Percentiles rank a stretch among this genome's conserved stretches.
Evolutionary conservation across 768 basidiomycete species (phyloP).

Genomic region (Plicaturopsis crispa): DNA sequence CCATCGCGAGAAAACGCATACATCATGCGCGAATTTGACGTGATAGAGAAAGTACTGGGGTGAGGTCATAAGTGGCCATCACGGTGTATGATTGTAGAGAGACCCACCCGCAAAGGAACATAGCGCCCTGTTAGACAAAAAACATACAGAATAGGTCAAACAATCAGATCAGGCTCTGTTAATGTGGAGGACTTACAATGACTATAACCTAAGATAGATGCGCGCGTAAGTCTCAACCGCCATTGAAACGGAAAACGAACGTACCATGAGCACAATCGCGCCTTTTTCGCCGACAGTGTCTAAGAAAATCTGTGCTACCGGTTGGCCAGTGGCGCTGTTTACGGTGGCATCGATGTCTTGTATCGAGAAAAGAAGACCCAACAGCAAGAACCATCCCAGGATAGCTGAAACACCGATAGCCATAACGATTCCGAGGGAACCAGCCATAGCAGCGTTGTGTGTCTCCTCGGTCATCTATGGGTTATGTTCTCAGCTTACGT

Average conservation of each 20-base stretch:
- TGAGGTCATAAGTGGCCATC: no score
- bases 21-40: conserved; percentile 79
- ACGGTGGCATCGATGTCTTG: conserved; percentile 59
- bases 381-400: conserved; percentile 69
- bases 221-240: background rate
- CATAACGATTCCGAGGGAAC: conserved; percentile 61
- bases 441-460: conserved; percentile 58
- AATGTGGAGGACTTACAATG: no score
- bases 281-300: conserved; percentile 71
- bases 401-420: conserved; percentile 66
- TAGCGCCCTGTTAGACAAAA: no score
- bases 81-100: no score
- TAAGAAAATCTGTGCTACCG: conserved; percentile 73
- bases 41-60: conserved; percentile 66
- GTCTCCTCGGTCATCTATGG: conserved; percentile 77
- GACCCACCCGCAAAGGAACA: conserved; percentile 66
- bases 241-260: conserved; percentile 5
- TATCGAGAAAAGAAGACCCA: conserved; percentile 70
- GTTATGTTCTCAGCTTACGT: background rate
- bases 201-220: conserved; percentile 42
- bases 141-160: no score
- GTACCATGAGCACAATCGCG: conserved; percentile 67
- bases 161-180: no score
- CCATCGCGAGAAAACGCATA: conserved; percentile 76
- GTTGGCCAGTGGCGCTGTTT: conserved; percentile 48